phyloP scores from a whole-genome alignment of 225 moss, liverwort and hornwort species.

The Asterella californica region DNA sequence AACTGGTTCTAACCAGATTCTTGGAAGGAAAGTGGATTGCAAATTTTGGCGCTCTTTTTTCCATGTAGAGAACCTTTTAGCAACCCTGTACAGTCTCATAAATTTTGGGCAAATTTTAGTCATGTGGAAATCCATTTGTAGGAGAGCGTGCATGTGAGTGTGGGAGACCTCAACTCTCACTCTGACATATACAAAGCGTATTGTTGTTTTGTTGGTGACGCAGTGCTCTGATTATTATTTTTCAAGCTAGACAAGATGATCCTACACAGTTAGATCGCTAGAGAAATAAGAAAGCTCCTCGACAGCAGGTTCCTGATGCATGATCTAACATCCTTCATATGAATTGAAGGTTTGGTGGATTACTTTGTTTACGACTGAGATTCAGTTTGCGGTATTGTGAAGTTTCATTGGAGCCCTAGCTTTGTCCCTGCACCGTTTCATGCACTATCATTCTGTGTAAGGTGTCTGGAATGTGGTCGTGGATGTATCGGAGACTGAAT shows the following conservation, averaged over 20 bases:
- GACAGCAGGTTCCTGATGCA: background rate
- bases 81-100: slow-evolving; percentile 40
- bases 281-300: background rate
- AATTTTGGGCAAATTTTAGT: slow-evolving; percentile 36
- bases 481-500: background rate
- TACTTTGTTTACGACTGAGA: background rate
- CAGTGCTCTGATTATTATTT: background rate
- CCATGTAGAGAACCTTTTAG: slow-evolving; percentile 31
- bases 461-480: background rate
- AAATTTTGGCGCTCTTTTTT: slow-evolving; percentile 17
- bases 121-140: slow-evolving; percentile 20
- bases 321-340: background rate
- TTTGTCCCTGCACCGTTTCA: background rate
- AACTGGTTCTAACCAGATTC: slow-evolving; percentile 21
- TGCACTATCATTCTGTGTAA: background rate
- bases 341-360: background rate
- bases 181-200: slow-evolving; percentile 19
- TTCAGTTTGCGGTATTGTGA: background rate
- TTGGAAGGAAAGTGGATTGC: slow-evolving; percentile 26
- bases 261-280: background rate
- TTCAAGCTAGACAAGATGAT: background rate
- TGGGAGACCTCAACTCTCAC: slow-evolving; percentile 15
- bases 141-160: slow-evolving; percentile 22
- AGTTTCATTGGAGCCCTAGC: background rate
- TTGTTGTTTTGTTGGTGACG: background rate